Base-by-base conservation (phyloP, 2,329 filamentous ascomycete genomes). In the Aspergillus puulaauensis region DNA sequence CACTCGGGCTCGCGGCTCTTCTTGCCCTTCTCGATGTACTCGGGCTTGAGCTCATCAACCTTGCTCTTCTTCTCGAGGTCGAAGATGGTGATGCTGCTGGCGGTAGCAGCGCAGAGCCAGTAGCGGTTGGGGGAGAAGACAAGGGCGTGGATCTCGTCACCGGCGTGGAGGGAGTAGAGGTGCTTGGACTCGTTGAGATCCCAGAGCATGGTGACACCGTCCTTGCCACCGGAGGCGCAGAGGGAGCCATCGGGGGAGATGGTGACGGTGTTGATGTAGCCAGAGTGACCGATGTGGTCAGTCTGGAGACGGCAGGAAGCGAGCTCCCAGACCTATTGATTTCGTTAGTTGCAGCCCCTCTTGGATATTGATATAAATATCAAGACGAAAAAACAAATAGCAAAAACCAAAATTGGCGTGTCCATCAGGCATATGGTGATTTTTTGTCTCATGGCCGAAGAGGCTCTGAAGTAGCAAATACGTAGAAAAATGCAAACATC, bases 401-500 rank as follows among this genome's bases (percentile, higher is more conserved):
- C 27, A 57, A 48, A 50, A 56, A 54, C 7, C 14, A 39, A 39
- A 40, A 58, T 57, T 55, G 54, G 31, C 41, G 44, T 59, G 67
- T 76, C 69, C 73, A 75, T 76, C 75, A 76, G 73, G 72, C 72
- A 73, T 68, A 85, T 83, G 90, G 92, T 93, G 90, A 90, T 86
- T 85, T 82, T 83, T 96, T 87, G 91, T 99, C 93, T 99, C 95
- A 98, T 96, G 80, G 91, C 93, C 86, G 50, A 80, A 82, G 74
- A 45, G 86, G 91, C 92, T 99, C 95, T 97, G 93, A 98, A 99
- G 95, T 98, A 98, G 95, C 95, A 98, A 98, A 98, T 98, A 98
- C 93, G 91, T 92, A 83, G 77, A 58, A 79, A 27, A 76, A 86
- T 90, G 87, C 86, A 90, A 89, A 85, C 93, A 98, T 98, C 93